Percentiles rank a stretch among this genome's conserved stretches.
Conservation (phyloP, 2,329 filamentous ascomycete genomes). For the Colletotrichum sp. region DNA sequence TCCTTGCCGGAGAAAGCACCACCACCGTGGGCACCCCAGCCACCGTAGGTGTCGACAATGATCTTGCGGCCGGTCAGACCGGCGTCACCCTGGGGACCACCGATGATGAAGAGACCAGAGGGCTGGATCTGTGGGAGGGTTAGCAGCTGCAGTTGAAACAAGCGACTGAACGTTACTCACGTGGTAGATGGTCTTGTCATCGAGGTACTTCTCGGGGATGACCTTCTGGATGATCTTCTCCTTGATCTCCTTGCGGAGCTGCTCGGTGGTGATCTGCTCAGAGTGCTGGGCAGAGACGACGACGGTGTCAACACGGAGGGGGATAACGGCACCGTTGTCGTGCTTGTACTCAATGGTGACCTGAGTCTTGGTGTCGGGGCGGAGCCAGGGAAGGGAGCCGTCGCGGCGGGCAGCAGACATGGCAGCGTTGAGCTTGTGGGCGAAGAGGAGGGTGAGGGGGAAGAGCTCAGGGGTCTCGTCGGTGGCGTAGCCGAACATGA, state of each 20-base stretch:
- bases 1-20: constrained; percentile 99
- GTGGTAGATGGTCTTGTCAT: constrained; percentile 95
- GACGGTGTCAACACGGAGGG: constrained; percentile 92
- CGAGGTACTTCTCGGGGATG: constrained; percentile 91
- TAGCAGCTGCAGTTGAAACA: constrained; percentile 9
- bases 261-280: constrained; percentile 85
- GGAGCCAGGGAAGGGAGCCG: constrained; percentile 89
- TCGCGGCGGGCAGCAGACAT: constrained; percentile 90
- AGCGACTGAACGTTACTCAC: constrained; percentile 52
- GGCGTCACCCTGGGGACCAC: constrained; percentile 98
- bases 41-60: constrained; percentile 99
- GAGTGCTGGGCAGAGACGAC: constrained; percentile 97
- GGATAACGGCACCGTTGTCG: constrained; percentile 91
- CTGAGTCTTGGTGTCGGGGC: constrained; percentile 99
- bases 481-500: constrained; percentile 99
- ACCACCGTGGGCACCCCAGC: constrained; percentile 99
- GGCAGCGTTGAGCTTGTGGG: constrained; percentile 96
- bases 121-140: constrained; percentile 77
- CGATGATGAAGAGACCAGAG: constrained; percentile 98
- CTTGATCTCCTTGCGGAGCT: constrained; percentile 91
- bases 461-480: constrained; percentile 98
- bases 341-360: constrained; percentile 99
- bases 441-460: constrained; percentile 89
- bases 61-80: constrained; percentile 99
- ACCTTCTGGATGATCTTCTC: constrained; percentile 97